A percentile compares a stretch with the other conserved stretches of the same genome.
These are phyloP conservation scores for Dendrobium nobile DNA, from an alignment of 106 monocot genomes.

Conservation along the genomic window DNA sequence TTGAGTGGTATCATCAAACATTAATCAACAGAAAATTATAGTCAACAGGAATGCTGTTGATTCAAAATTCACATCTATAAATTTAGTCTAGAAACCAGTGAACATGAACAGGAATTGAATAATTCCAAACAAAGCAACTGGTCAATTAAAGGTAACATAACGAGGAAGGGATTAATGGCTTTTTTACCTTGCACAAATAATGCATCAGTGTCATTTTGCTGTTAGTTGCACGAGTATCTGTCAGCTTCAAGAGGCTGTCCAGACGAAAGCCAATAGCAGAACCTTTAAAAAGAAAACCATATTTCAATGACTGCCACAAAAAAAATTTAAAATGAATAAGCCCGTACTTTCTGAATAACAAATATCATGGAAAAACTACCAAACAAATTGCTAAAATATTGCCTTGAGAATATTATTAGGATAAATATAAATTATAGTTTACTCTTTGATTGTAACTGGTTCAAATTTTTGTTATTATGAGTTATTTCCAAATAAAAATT, in stretches of 20 bases:
- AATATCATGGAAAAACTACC: neutral
- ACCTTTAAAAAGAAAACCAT: constrained; percentile 26
- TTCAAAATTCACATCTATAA: neutral
- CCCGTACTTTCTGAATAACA: neutral
- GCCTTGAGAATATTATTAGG: neutral
- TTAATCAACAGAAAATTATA: neutral
- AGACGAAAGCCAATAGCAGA: constrained; percentile 66
- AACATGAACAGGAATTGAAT: neutral
- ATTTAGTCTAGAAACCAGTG: neutral
- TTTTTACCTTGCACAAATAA: constrained; percentile 83
- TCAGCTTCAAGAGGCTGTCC: constrained; percentile 84
- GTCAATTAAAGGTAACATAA: neutral
- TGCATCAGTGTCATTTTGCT: constrained; percentile 95
- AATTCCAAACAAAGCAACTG: neutral
- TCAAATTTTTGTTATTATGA: neutral
- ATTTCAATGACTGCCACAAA: neutral
- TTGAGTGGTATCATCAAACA: neutral
- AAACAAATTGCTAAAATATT: neutral
- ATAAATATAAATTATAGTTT: neutral
- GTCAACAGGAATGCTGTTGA: neutral
- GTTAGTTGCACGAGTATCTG: constrained; percentile 84
- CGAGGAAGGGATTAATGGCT: neutral
- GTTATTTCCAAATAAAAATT: too few species aligned
- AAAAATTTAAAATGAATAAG: neutral
- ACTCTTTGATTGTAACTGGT: neutral